These are phyloP conservation scores for Penicillium occitanis DNA, from an alignment of 2,329 filamentous ascomycete genomes.

Conservation along the genomic window DNA sequence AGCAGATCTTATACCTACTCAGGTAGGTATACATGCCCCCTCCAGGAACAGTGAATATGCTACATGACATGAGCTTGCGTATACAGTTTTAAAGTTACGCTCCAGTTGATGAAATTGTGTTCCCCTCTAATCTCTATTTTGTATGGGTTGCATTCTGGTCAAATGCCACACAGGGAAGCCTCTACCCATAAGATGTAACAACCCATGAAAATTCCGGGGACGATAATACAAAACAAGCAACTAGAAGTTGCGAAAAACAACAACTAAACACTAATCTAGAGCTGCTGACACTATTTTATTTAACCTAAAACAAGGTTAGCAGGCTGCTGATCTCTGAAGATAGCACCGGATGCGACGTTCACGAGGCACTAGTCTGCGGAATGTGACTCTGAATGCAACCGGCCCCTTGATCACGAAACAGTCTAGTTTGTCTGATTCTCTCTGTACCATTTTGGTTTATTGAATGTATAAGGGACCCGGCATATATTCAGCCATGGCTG, in stretches of 20 bases:
- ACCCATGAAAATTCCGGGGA: not conserved
- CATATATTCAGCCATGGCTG: not conserved
- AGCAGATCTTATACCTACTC: not conserved
- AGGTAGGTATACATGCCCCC: not conserved
- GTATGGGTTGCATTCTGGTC: not conserved
- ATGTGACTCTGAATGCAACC: slow-evolving; percentile 9
- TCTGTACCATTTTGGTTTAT: not conserved
- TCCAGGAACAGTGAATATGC: not conserved
- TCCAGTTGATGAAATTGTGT: not conserved
- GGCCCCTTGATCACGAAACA: slow-evolving; percentile 3
- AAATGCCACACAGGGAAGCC: not conserved
- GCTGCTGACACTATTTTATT: not conserved
- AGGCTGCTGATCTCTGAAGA: not conserved
- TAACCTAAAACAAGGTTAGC: not conserved
- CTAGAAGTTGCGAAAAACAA: not conserved
- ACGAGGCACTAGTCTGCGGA: slow-evolving; percentile 8
- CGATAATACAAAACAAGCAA: not conserved
- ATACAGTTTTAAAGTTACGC: not conserved
- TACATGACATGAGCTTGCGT: not conserved
- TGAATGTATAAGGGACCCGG: not conserved
- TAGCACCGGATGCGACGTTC: slow-evolving; percentile 6
- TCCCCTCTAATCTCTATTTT: not conserved
- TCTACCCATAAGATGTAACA: not conserved
- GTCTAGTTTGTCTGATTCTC: not conserved
- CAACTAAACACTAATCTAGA: not conserved